These are phyloP conservation scores for Yamadazyma dendronema DNA, from an alignment of 1,139 yeast species.

Conservation along the genomic window DNA sequence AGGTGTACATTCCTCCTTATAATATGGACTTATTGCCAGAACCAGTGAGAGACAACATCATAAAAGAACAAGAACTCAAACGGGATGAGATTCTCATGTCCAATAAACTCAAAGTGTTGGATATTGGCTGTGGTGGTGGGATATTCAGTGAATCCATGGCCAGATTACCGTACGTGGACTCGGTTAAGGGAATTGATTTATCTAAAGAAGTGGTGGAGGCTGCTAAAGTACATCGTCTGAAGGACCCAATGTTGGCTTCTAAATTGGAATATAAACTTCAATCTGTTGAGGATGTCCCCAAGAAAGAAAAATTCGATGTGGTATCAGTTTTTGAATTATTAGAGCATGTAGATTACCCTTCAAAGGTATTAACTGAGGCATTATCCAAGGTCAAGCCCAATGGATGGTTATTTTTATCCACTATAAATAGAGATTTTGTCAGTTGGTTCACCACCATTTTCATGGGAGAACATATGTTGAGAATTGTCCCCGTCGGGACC, in stretches of 20 bases:
- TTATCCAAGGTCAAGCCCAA: constrained; percentile 68
- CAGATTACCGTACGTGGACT: constrained; percentile 58
- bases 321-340: constrained; percentile 92
- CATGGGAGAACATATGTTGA: constrained; percentile 78
- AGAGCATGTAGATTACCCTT: constrained; percentile 89
- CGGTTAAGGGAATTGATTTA: constrained; percentile 81
- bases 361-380: constrained; percentile 67
- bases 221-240: constrained; percentile 63
- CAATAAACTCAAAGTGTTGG: constrained; percentile 56
- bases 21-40: constrained; percentile 63
- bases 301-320: constrained; percentile 57
- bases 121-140: constrained; percentile 98
- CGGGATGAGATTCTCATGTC: constrained; percentile 37
- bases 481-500: constrained; percentile 88
- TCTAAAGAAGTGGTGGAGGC: constrained; percentile 79
- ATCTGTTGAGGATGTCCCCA: constrained; percentile 58
- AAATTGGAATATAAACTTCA: constrained; percentile 59
- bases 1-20: constrained; percentile 77
- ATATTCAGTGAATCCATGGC: constrained; percentile 85
- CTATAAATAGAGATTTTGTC: constrained; percentile 86
- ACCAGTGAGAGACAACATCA: constrained; percentile 45
- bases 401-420: constrained; percentile 84
- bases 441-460: constrained; percentile 93
- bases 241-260: constrained; percentile 59
- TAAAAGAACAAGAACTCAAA: constrained; percentile 46